Evolutionary conservation across 805 yeast species (phyloP).

Genomic region (Wickerhamomyces pijperi): DNA sequence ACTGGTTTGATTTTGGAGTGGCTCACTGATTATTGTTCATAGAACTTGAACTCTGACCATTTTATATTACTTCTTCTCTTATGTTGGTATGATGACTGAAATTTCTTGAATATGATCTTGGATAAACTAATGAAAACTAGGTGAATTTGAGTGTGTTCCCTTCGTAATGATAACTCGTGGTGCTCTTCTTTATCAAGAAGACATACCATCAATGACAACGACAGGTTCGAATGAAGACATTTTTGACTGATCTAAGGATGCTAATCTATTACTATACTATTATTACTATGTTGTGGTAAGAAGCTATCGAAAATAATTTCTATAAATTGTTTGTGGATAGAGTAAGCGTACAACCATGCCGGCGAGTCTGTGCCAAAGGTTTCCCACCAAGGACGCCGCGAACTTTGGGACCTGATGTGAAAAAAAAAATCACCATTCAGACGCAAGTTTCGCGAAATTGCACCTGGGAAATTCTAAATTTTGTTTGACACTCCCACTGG

Average conservation of each 20-base stretch:
- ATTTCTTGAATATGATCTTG: too few species aligned
- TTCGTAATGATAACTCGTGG: not conserved
- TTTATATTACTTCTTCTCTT: too few species aligned
- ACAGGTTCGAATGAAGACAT: constrained; percentile 80
- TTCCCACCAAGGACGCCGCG: not conserved
- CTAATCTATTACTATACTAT: not conserved
- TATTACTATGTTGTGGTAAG: not conserved
- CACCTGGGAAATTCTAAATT: too few species aligned
- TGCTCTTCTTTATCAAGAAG: not conserved
- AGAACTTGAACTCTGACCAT: too few species aligned
- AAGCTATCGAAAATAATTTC: not conserved
- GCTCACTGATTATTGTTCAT: too few species aligned
- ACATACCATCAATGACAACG: constrained; percentile 93
- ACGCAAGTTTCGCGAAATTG: not conserved
- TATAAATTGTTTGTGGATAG: not conserved
- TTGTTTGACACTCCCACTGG: not conserved
- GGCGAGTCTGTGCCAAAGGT: not conserved
- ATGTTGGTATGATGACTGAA: too few species aligned
- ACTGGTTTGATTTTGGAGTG: too few species aligned
- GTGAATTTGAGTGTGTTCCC: too few species aligned
- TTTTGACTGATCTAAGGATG: constrained; percentile 11
- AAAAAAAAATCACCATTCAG: not conserved
- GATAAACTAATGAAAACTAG: too few species aligned
- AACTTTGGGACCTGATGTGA: not conserved
- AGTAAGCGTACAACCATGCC: not conserved